Evolutionary conservation across 2,329 filamentous ascomycete genomes (phyloP).

Genomic region (Meredithiella fracta): DNA sequence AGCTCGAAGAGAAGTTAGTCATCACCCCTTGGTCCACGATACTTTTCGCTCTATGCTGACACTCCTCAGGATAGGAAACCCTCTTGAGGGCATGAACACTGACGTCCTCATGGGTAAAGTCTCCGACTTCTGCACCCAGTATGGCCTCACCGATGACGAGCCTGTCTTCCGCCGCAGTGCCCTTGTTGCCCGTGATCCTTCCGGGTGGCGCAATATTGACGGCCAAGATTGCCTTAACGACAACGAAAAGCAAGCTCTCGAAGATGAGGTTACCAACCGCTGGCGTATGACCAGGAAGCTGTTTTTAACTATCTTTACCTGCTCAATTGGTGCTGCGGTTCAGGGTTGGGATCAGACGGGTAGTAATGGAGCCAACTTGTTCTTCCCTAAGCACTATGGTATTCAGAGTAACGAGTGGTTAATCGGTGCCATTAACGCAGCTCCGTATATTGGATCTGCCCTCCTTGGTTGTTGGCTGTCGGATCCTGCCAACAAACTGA

Average conservation of each 20-base stretch:
- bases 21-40: background rate
- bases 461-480: slow-evolving; percentile 40
- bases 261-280: slow-evolving; percentile 38
- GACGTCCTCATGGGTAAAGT: slow-evolving; percentile 37
- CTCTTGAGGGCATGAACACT: slow-evolving; percentile 32
- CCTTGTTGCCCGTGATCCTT: slow-evolving; percentile 22
- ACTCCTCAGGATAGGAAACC: slow-evolving; percentile 27
- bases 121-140: slow-evolving; percentile 31
- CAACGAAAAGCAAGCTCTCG: slow-evolving; percentile 22
- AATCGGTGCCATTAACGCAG: slow-evolving; percentile 23
- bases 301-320: slow-evolving; percentile 32
- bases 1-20: background rate
- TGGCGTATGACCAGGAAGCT: slow-evolving; percentile 34
- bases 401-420: slow-evolving; percentile 28
- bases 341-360: slow-evolving; percentile 51
- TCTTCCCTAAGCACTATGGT: slow-evolving; percentile 32
- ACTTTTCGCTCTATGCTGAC: background rate
- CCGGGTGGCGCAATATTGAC: slow-evolving; percentile 16
- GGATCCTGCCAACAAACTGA: slow-evolving; percentile 40
- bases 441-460: slow-evolving; percentile 27
- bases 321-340: slow-evolving; percentile 39
- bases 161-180: slow-evolving; percentile 25
- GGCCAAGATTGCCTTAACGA: slow-evolving; percentile 19
- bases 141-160: slow-evolving; percentile 32
- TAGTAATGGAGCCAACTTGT: slow-evolving; percentile 43